phyloP scores from a whole-genome alignment of 768 basidiomycete species.

The Tulasnella sp. region DNA sequence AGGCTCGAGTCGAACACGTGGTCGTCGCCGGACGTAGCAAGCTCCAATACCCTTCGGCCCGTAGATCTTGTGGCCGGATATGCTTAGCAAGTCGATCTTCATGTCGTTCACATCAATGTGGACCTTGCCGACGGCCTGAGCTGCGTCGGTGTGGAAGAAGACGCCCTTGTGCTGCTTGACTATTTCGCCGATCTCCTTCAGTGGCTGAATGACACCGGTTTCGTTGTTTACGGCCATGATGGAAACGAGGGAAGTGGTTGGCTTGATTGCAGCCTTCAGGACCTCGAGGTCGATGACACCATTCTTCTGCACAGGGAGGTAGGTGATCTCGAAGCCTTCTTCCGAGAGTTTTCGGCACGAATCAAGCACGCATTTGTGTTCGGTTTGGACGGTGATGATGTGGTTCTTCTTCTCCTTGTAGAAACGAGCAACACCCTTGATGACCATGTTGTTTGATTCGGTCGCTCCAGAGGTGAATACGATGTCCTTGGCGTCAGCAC shows the following conservation, averaged over 20 bases:
- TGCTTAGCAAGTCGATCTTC: constrained; percentile 93
- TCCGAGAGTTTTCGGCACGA: constrained; percentile 93
- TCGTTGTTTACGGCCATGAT: constrained; percentile 99
- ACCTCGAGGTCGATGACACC: constrained; percentile 75
- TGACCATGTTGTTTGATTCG: constrained; percentile 94
- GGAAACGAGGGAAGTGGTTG: constrained; percentile 82
- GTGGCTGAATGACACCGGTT: constrained; percentile 96
- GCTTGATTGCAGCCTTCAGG: constrained; percentile 83
- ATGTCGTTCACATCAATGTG: constrained; percentile 89
- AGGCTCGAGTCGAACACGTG: constrained; percentile 90
- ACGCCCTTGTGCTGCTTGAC: constrained; percentile 83
- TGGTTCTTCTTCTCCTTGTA: constrained; percentile 91
- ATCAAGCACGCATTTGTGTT: constrained; percentile 98
- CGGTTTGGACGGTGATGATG: constrained; percentile 92
- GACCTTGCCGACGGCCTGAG: constrained; percentile 91
- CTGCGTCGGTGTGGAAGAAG: constrained; percentile 96
- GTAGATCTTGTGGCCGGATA: constrained; percentile 96
- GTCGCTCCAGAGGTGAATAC: constrained; percentile 98
- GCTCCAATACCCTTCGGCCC: constrained; percentile 97
- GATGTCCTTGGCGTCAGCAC: constrained; percentile 92
- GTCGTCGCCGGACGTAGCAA: constrained; percentile 87
- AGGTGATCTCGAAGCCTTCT: constrained; percentile 97
- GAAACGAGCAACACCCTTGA: constrained; percentile 96
- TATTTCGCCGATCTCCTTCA: constrained; percentile 89
- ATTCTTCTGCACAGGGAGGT: constrained; percentile 87